Evolutionary conservation across 2,329 filamentous ascomycete genomes (phyloP), one percentile per base, ranked within the genome.

Genomic region (Talaromyces pinophilus): DNA sequence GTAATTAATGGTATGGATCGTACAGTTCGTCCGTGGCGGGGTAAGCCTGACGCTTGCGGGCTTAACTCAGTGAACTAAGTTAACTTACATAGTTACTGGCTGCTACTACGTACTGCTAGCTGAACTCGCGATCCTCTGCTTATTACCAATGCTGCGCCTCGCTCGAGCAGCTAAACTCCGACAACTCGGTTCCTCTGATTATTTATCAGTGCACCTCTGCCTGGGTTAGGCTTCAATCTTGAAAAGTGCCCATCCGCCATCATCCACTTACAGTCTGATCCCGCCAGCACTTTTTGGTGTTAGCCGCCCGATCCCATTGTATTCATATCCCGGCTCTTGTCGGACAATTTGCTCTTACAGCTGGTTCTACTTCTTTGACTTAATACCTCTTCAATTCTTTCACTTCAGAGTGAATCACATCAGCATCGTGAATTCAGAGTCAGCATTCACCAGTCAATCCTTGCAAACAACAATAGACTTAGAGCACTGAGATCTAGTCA

Each of bases 121-220:
- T 54, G 15, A 52, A n/a, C 33, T 38, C 54, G 54, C 54, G 33
- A 38, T 38, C n/a, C 54, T 57, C n/a, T 52, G 40, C 48, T 63
- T 55, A 28, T 40, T 63, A 40, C 42, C 48, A 50, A 8, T 63
- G 61, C 61, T 63, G 61, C 61, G 61, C 61, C 61, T 55, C 61
- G 22, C 33, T 63, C 22, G 19, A 62, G 44, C 60, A 30, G 33
- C 61, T 46, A 44, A 40, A 48, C 38, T 28, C 59, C 28, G 25
- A 61, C 40, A 22, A 33, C 59, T 44, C 25, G 25, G n/a, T 48
- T 19, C 40, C 42, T 30, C 42, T 22, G n/a, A 3, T 35, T 25
- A 38, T 38, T 57, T 15, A 57, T 57, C 54, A 40, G 33, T 54
- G 50, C 25, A 15, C 15, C 48, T 17, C 48, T 28, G 30, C 30